Conservation (phyloP, 2,329 filamentous ascomycete species). For the Diaporthe australafricana region DNA sequence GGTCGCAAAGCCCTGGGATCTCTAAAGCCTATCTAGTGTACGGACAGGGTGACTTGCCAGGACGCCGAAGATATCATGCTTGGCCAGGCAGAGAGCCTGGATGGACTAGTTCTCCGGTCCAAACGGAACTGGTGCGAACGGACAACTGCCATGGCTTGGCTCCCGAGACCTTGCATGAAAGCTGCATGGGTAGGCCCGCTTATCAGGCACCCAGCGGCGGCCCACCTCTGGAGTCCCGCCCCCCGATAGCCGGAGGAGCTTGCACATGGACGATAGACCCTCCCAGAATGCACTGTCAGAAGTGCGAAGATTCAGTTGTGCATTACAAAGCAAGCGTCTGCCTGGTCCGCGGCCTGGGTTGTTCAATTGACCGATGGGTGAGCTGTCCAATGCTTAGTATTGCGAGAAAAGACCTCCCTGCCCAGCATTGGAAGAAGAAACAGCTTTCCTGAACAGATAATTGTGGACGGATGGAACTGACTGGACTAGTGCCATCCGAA, state of each 20-base stretch:
- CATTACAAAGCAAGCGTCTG: constrained; percentile 27
- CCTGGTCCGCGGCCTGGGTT: background rate
- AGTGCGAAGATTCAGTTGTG: constrained; percentile 4
- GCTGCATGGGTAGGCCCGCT: constrained; percentile 22
- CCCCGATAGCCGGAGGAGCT: constrained; percentile 21
- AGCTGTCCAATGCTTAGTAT: background rate
- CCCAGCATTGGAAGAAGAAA: background rate
- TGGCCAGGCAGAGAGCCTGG: no score
- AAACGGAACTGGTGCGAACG: background rate
- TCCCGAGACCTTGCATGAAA: constrained; percentile 20
- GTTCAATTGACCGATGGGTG: constrained; percentile 4
- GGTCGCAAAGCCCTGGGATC: no score
- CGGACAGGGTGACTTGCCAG: no score
- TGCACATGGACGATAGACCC: constrained; percentile 5
- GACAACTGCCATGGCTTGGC: background rate
- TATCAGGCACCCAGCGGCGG: constrained; percentile 14
- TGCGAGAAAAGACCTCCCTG: background rate
- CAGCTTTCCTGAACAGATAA: background rate
- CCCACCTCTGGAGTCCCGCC: constrained; percentile 5
- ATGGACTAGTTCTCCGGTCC: no score
- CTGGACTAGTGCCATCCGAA: constrained; percentile 9
- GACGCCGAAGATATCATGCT: no score
- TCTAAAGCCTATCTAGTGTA: no score
- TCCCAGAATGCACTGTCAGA: constrained; percentile 8
- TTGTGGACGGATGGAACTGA: background rate